Base-by-base conservation (phyloP, 192 early-diverging fungal genomes). In the Umbelopsis vinacea region DNA sequence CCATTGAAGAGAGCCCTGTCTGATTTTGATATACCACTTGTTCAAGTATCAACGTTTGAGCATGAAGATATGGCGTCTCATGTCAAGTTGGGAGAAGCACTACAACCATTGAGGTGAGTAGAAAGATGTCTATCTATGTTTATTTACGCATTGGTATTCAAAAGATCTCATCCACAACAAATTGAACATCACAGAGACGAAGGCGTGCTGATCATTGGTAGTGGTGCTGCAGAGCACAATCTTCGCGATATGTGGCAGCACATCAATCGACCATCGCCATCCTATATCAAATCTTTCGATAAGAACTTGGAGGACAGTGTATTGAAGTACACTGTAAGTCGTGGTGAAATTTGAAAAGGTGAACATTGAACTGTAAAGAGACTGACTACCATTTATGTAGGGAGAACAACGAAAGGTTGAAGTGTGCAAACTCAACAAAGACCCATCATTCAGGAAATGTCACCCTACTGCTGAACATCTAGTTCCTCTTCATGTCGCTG, bases 391-490 rank as follows among this genome's bases (percentile, higher is more conserved):
- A 72, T 71, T 35, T 29, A 46, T 66, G 46, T 33, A 78, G 52
- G 72, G 80, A 6, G 77, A 76, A 0, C 74, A 81, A 6, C 84
- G 90, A 35, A 68, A 76, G 17, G 26, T 71, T 19, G 82, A 77
- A 0, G 66, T 85, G 2, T 53, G 75, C 10, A 81, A 75, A 22
- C 75, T 91, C 73, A 75, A 76, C 0, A 22, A 74, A 21, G 86
- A 87, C 2, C 67, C 77, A 21, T 24, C 67, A 9, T 72, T 91
- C 55, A 72, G 81, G 69, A 70, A 79, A 24, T 85, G 84, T 33
- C 91, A 92, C 72, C 91, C 91, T 21, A 86, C 89, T 0, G 73
- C 87, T 22, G 91, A 92, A 35, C 91, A 92, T 73, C 71, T 92
- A 19, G 67, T 92, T 11, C 91, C 91, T 15, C 79, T 90, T 73